Base-by-base conservation (phyloP, 768 basidiomycete genomes). In the Russula vinacea region DNA sequence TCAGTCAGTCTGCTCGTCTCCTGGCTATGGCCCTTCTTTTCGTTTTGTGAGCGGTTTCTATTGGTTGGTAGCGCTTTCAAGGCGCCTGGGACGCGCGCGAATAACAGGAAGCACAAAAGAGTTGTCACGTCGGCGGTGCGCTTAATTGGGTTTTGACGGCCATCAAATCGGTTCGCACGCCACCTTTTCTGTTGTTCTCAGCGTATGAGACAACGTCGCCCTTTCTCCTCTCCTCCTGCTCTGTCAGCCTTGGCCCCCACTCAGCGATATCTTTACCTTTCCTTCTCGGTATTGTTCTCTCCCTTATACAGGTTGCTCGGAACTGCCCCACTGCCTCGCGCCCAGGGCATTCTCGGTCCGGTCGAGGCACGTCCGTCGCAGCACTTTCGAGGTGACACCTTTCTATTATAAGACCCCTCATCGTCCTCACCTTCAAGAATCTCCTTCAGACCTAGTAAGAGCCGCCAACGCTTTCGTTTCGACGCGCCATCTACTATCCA, bases 91-190 rank as follows among this genome's bases (percentile, higher is more conserved):
- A 32, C 51, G 53, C n/a, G 16, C 42, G n/a, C 2, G 29, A 29
- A n/a, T 6, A 26, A 4, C 26, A 51, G 11, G 6, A 37, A 6
- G 11, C 22, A 58, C 40, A 64, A 64, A 55, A 32, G n/a, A 7
- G 64, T 65, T 24, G 55, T 37, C 26, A 45, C 3, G 62, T 47
- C 49, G 49, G 54, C 49, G 49, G 54, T 26, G 54, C 55, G 60
- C 59, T 32, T 51, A 56, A 60, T 65, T 60, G 39, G 53, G 54
- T 55, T 58, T 32, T 37, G 62, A 45, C 44, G 56, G 51, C 62
- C 42, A 44, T 49, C 62, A 22, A 53, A 37, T 32, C 51, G 52
- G 52, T 45, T 65, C 64, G 19, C 64, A 65, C 64, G 64, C 64
- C 64, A 65, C 64, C 32, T 11, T 35, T 32, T 49, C 19, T 53